phyloP scores from a whole-genome alignment of 768 basidiomycete species.

The Tephrocybe sp. region DNA sequence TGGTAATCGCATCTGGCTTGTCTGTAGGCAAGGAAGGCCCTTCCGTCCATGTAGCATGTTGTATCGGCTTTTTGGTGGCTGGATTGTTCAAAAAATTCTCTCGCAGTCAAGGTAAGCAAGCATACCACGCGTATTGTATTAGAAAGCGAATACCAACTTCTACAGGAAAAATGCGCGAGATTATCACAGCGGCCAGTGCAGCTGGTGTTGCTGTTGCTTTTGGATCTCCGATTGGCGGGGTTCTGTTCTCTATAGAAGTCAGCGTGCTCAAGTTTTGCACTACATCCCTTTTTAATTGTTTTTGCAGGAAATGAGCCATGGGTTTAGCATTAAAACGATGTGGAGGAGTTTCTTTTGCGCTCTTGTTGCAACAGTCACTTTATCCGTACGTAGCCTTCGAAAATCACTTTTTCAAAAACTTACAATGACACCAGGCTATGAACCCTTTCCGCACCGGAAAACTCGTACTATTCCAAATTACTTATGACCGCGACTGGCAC shows the following conservation, averaged over 20 bases:
- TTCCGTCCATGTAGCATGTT: conserved; percentile 95
- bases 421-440: conserved; percentile 64
- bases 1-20: conserved; percentile 95
- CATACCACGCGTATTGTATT: background rate
- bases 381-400: conserved; percentile 67
- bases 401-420: background rate
- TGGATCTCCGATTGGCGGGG: conserved; percentile 96
- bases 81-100: conserved; percentile 79
- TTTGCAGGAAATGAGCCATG: conserved; percentile 93
- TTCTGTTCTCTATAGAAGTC: conserved; percentile 96
- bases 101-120: conserved; percentile 78
- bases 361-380: conserved; percentile 91
- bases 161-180: conserved; percentile 80
- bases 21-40: conserved; percentile 99
- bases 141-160: background rate
- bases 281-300: background rate
- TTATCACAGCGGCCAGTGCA: conserved; percentile 92
- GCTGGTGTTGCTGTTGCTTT: conserved; percentile 99
- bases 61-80: conserved; percentile 89
- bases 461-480: conserved; percentile 96
- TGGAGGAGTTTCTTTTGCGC: conserved; percentile 99
- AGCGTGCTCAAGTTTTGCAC: background rate
- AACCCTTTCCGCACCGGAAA: conserved; percentile 98
- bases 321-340: conserved; percentile 97
- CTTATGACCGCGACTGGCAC: conserved; percentile 97